Percentiles rank a stretch among this genome's conserved stretches.
Evolutionary conservation across 164 flowering plant species (phyloP).

Genomic region (Nymphaea thermarum): DNA sequence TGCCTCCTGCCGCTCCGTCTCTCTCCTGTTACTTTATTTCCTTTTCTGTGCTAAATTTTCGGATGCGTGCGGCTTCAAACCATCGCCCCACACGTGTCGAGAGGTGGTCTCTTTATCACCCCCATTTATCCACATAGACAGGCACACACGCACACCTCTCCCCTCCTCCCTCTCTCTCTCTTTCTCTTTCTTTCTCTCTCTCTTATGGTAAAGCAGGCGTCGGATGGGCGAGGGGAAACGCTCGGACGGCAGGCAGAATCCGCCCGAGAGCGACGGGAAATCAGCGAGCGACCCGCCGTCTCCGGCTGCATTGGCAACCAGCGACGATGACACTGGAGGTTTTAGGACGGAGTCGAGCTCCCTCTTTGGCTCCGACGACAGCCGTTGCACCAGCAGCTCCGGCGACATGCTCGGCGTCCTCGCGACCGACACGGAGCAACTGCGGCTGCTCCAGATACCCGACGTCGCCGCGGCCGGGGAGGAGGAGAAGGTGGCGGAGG

Average conservation of each 20-base stretch:
- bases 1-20: neutral
- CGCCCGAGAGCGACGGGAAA: slow-evolving; percentile 8
- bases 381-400: slow-evolving; percentile 14
- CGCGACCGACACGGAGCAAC: slow-evolving; percentile 4
- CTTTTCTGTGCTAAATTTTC: neutral
- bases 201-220: neutral
- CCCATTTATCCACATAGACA: neutral
- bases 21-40: neutral
- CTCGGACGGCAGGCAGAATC: slow-evolving; percentile 19
- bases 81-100: slow-evolving; percentile 5
- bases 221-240: neutral
- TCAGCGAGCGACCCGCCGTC: neutral
- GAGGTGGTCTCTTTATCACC: neutral
- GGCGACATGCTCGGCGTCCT: slow-evolving; percentile 20
- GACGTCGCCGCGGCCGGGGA: slow-evolving; percentile 8
- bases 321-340: neutral
- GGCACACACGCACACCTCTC: neutral
- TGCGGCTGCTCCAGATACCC: slow-evolving; percentile 3
- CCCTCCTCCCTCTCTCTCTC: neutral
- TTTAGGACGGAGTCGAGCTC: slow-evolving; percentile 11
- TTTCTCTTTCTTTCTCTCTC: neutral
- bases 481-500: slow-evolving; percentile 5
- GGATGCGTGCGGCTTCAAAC: neutral
- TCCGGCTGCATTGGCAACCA: slow-evolving; percentile 10
- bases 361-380: slow-evolving; percentile 14